phyloP scores from a whole-genome alignment of 2,329 filamentous ascomycete species.

The Diaporthe batatas region DNA sequence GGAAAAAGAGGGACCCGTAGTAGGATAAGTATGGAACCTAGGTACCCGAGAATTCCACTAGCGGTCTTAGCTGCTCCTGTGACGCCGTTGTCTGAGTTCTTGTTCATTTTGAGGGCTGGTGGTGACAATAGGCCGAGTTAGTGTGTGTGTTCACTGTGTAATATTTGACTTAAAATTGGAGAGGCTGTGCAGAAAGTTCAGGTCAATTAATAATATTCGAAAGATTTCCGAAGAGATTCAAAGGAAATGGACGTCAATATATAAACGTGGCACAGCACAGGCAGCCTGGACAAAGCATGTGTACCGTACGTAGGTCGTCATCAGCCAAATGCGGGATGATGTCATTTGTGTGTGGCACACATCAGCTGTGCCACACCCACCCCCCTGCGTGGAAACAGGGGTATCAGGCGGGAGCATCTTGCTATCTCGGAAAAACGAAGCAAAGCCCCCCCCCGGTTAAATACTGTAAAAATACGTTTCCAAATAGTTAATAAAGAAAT shows the following conservation, averaged over 20 bases:
- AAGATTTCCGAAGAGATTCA: not conserved
- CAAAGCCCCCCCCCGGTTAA: too few relatives aligned
- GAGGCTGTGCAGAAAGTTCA: not conserved
- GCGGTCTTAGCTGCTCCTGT: too few relatives aligned
- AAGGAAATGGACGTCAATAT: not conserved
- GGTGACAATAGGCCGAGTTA: not conserved
- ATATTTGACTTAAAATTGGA: not conserved
- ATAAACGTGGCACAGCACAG: not conserved
- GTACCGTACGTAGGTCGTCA: constrained; percentile 1
- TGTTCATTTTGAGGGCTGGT: constrained; percentile 42
- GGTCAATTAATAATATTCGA: not conserved
- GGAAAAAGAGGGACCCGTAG: too few relatives aligned
- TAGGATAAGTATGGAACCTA: too few relatives aligned
- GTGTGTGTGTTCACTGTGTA: not conserved
- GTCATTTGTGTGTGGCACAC: constrained; percentile 34
- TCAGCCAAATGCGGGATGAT: constrained; percentile 31
- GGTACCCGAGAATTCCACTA: too few relatives aligned
- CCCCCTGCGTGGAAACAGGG: not conserved
- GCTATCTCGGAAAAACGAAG: too few relatives aligned
- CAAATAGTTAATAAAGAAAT: too few relatives aligned
- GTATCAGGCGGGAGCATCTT: not conserved
- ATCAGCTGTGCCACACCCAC: constrained; percentile 30
- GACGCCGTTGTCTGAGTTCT: constrained; percentile 47
- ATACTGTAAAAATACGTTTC: too few relatives aligned
- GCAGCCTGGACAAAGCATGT: constrained; percentile 9